Evolutionary conservation across 495 filamentous ascomycete genomes (phyloP).

Genomic region (Parachaetomium inaequale): DNA sequence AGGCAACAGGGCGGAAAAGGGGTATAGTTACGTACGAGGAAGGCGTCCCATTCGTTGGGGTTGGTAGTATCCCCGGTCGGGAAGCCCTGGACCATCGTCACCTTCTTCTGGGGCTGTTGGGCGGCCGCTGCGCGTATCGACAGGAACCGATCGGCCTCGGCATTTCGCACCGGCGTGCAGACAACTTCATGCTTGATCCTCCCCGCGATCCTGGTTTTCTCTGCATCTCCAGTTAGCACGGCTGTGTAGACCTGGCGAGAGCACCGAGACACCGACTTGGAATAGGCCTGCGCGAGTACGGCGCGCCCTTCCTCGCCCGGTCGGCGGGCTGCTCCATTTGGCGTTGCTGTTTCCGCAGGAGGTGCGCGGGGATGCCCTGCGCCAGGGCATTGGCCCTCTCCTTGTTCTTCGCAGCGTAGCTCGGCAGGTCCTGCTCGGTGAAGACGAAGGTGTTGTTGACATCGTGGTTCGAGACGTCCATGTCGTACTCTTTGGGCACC

Average conservation of each 20-base stretch:
- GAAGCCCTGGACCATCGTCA: slow-evolving; percentile 43
- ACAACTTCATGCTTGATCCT: slow-evolving; percentile 72
- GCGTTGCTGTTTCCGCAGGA: slow-evolving; percentile 43
- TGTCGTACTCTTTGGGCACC: slow-evolving; percentile 77
- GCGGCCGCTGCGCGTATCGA: slow-evolving; percentile 57
- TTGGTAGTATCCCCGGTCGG: slow-evolving; percentile 41
- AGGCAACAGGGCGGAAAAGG: neutral
- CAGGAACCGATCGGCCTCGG: slow-evolving; percentile 63
- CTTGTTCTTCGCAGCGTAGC: slow-evolving; percentile 61
- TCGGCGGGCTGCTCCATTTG: slow-evolving; percentile 41
- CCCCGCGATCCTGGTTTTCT: slow-evolving; percentile 76
- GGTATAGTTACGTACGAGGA: slow-evolving; percentile 51
- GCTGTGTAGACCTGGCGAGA: neutral
- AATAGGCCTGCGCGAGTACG: slow-evolving; percentile 72
- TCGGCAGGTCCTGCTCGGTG: slow-evolving; percentile 84
- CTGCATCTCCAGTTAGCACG: slow-evolving; percentile 38
- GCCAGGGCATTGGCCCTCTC: slow-evolving; percentile 46
- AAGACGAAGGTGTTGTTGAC: slow-evolving; percentile 83
- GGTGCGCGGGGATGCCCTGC: slow-evolving; percentile 48
- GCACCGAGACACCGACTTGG: slow-evolving; percentile 60
- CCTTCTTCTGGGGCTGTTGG: slow-evolving; percentile 57
- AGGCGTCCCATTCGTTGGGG: slow-evolving; percentile 47
- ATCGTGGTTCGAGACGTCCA: slow-evolving; percentile 61
- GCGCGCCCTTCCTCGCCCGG: slow-evolving; percentile 59
- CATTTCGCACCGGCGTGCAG: slow-evolving; percentile 70